Evolutionary conservation across 768 basidiomycete species (phyloP).

Genomic region (Boletus huronensis): DNA sequence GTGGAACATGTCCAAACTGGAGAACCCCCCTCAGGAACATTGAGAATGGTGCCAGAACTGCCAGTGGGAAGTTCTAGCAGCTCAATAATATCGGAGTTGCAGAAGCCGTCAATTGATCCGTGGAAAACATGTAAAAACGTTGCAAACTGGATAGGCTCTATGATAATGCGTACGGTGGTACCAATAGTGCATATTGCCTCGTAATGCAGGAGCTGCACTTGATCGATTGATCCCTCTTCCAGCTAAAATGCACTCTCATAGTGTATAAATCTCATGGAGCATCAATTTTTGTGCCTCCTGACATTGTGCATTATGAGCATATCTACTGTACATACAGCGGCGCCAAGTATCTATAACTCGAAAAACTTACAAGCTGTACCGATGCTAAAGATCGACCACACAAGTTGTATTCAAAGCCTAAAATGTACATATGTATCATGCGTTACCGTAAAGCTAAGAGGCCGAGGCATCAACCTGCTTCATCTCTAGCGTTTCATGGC

Average conservation of each 20-base stretch:
- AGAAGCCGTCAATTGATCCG: not conserved
- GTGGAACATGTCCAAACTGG: not conserved
- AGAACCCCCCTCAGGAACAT: not conserved
- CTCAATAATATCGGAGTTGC: not conserved
- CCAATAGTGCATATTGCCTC: too few species aligned
- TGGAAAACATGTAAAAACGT: not conserved
- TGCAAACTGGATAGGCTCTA: too few species aligned
- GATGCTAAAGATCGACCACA: not conserved
- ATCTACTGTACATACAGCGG: not conserved
- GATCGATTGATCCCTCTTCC: too few species aligned
- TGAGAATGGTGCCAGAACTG: not conserved
- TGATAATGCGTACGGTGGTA: too few species aligned
- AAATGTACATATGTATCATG: not conserved
- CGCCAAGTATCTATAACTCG: too few species aligned
- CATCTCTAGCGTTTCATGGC: slow-evolving; percentile 4
- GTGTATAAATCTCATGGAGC: too few species aligned
- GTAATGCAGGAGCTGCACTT: too few species aligned
- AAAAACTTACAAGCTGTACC: too few species aligned
- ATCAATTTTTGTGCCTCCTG: too few species aligned
- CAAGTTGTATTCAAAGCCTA: not conserved
- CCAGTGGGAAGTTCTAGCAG: not conserved
- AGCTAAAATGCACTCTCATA: too few species aligned
- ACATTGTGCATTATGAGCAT: too few species aligned
- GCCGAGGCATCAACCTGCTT: slow-evolving; percentile 4
- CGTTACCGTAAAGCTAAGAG: not conserved